Evolutionary conservation across 2,329 filamentous ascomycete genomes (phyloP).

Genomic region (Talaromyces sp.): DNA sequence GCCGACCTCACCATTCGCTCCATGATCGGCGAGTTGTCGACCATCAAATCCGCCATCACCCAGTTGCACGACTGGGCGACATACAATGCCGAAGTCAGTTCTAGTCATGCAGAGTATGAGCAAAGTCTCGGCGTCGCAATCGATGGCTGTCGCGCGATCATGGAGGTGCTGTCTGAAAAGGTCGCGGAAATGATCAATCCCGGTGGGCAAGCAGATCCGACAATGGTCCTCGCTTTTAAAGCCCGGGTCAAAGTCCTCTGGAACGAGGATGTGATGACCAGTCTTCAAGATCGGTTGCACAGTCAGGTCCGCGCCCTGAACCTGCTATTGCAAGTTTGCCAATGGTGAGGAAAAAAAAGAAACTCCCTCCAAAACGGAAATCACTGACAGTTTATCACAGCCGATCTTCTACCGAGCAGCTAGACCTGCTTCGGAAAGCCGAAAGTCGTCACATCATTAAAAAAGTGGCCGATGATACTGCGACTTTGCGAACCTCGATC

Average conservation of each 20-base stretch:
- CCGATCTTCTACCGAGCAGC: slow-evolving; percentile 30
- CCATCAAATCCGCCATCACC: slow-evolving; percentile 31
- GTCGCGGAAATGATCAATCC: slow-evolving; percentile 24
- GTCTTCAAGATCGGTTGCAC: slow-evolving; percentile 29
- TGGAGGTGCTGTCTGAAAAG: slow-evolving; percentile 32
- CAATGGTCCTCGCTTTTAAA: slow-evolving; percentile 19
- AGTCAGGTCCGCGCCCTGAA: slow-evolving; percentile 34
- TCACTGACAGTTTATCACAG: slow-evolving; percentile 14
- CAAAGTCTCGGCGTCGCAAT: slow-evolving; percentile 28
- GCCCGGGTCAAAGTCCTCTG: slow-evolving; percentile 26
- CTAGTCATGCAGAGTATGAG: slow-evolving; percentile 22
- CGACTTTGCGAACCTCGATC: slow-evolving; percentile 24
- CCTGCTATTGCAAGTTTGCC: slow-evolving; percentile 33
- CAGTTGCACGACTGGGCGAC: slow-evolving; percentile 32
- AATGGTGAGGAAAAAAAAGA: slow-evolving; percentile 25
- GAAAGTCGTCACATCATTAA: slow-evolving; percentile 30
- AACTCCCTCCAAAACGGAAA: neutral
- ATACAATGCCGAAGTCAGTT: slow-evolving; percentile 18
- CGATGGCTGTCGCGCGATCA: slow-evolving; percentile 30
- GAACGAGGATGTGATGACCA: slow-evolving; percentile 34
- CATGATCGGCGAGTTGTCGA: slow-evolving; percentile 30
- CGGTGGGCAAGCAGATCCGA: slow-evolving; percentile 11
- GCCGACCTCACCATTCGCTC: slow-evolving; percentile 34
- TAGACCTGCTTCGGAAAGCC: slow-evolving; percentile 26
- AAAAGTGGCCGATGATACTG: slow-evolving; percentile 33